phyloP scores from a whole-genome alignment of 1,139 yeast species.

The Wickerhamiella infanticola region DNA sequence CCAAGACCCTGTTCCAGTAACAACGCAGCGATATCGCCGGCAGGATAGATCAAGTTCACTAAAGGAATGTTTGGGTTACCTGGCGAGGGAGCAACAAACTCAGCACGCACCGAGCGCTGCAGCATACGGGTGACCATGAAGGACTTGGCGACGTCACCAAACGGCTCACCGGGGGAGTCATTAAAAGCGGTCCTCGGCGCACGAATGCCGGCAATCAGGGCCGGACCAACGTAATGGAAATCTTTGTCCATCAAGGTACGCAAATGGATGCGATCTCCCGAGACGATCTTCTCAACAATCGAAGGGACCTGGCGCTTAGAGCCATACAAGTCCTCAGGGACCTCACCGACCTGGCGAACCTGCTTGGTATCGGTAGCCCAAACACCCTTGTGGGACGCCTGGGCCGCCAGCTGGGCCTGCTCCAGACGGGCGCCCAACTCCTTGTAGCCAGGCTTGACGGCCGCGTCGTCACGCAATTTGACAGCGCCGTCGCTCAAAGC shows the following conservation, averaged over 20 bases:
- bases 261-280: conserved; percentile 60
- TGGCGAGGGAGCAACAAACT: conserved; percentile 33
- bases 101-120: conserved; percentile 44
- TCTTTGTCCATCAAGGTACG: conserved; percentile 35
- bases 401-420: conserved; percentile 37
- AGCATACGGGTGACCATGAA: conserved; percentile 55
- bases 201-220: conserved; percentile 57
- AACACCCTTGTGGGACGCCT: conserved; percentile 34
- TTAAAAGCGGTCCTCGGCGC: conserved; percentile 51
- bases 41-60: conserved; percentile 41
- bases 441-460: conserved; percentile 23
- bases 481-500: conserved; percentile 46
- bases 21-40: conserved; percentile 61
- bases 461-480: conserved; percentile 43
- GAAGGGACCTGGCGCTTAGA: conserved; percentile 32
- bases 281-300: conserved; percentile 58
- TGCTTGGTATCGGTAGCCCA: conserved; percentile 29
- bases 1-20: conserved; percentile 57
- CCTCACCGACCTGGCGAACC: conserved; percentile 12
- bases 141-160: conserved; percentile 49
- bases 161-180: conserved; percentile 30
- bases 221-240: conserved; percentile 34
- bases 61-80: conserved; percentile 43
- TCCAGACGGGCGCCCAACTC: conserved; percentile 26
- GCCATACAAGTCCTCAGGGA: conserved; percentile 29